Conservation (phyloP, 345 rosid species). For the Brassica rapa region DNA sequence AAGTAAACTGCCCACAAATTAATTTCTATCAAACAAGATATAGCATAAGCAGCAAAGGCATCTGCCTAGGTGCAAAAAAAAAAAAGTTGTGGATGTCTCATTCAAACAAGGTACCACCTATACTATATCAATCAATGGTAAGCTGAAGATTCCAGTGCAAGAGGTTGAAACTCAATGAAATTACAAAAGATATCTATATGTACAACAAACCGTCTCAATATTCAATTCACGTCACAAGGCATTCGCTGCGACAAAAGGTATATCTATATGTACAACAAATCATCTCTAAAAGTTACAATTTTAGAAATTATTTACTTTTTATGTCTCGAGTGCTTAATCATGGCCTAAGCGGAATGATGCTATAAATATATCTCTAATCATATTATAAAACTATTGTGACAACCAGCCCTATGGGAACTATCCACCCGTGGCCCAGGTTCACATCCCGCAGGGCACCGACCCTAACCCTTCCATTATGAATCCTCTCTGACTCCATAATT, state of each 20-base stretch:
- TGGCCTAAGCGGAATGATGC: no score
- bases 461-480: no score
- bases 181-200: neutral
- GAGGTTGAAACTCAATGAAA: conserved; percentile 1
- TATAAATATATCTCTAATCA: no score
- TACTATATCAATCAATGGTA: conserved; percentile 17
- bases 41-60: conserved; percentile 16
- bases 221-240: conserved; percentile 2
- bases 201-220: neutral
- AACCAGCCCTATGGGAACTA: no score
- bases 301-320: no score
- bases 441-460: no score
- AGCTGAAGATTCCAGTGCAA: neutral
- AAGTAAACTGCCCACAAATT: conserved; percentile 31
- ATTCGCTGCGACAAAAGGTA: neutral
- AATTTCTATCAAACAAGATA: conserved; percentile 17
- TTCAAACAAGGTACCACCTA: conserved; percentile 15
- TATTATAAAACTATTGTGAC: no score
- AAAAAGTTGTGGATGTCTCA: neutral
- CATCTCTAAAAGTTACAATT: no score
- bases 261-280: no score
- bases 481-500: no score
- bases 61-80: conserved; percentile 4
- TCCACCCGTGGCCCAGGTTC: no score
- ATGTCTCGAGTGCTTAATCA: no score